Evolutionary conservation across 2,329 filamentous ascomycete species (phyloP).

Genomic region (Catunica adiposa): DNA sequence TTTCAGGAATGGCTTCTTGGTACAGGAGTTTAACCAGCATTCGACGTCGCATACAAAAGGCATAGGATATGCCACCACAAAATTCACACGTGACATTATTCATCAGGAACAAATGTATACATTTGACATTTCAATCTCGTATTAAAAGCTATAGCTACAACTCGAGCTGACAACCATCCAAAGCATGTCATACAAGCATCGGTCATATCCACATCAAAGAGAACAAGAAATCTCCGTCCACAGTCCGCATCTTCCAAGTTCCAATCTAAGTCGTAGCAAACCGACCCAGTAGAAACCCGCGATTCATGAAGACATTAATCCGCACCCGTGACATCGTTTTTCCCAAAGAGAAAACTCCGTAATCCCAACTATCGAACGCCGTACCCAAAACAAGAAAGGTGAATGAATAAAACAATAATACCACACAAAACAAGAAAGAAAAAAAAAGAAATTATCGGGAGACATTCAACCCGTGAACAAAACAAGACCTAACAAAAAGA

Average conservation of each 20-base stretch:
- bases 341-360: neutral
- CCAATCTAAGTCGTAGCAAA: too few species aligned
- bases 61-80: too few species aligned
- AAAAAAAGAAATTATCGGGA: slow-evolving; percentile 5
- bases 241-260: neutral
- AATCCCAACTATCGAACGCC: neutral
- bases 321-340: neutral
- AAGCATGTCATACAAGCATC: neutral
- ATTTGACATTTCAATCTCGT: neutral
- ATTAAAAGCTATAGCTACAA: neutral
- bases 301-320: neutral
- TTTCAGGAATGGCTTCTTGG: too few species aligned
- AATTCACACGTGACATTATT: neutral
- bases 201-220: neutral
- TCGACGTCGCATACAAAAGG: too few species aligned
- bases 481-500: slow-evolving; percentile 10
- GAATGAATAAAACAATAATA: slow-evolving; percentile 14
- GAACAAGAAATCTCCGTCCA: neutral
- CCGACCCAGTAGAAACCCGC: neutral
- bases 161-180: neutral
- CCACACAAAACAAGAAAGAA: slow-evolving; percentile 2
- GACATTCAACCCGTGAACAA: neutral
- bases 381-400: slow-evolving; percentile 17
- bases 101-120: neutral
- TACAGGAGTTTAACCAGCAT: too few species aligned